These are phyloP conservation scores for Crithidia thermophila DNA, from an alignment of 208 protist species.

Conservation along the genomic window DNA sequence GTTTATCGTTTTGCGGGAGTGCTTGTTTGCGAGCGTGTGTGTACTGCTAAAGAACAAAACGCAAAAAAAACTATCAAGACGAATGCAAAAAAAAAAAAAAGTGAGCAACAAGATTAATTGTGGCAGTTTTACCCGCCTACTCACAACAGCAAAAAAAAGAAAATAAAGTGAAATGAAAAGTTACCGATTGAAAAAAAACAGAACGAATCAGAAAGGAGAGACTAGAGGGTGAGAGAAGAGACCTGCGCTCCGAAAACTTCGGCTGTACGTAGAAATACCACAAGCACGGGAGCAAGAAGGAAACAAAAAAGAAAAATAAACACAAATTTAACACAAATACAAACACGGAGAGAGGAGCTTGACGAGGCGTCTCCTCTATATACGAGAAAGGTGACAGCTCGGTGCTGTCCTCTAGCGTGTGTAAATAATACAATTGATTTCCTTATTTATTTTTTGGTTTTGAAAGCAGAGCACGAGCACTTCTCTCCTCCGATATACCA, in stretches of 20 bases:
- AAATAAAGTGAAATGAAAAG: too few species aligned
- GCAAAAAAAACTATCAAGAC: neutral
- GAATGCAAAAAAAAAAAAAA: neutral
- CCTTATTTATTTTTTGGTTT: too few species aligned
- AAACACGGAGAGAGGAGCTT: neutral
- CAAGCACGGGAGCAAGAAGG: neutral
- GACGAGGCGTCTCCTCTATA: too few species aligned
- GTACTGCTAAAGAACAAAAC: neutral
- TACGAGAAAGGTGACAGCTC: too few species aligned
- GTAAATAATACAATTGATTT: too few species aligned
- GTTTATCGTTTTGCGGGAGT: too few species aligned
- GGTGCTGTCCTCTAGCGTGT: too few species aligned
- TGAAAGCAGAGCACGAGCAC: too few species aligned
- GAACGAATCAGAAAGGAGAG: neutral
- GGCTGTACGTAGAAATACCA: constrained; percentile 5
- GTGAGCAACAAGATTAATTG: neutral
- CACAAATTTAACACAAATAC: neutral
- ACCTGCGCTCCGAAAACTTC: constrained; percentile 3
- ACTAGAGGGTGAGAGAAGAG: too few species aligned
- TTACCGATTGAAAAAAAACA: constrained; percentile 4
- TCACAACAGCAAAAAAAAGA: neutral
- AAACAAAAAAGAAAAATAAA: neutral
- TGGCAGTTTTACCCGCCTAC: too few species aligned
- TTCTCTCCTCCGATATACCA: too few species aligned
- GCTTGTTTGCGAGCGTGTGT: too few species aligned